Evolutionary conservation across 1,139 yeast species (phyloP).

Genomic region (Lodderomyces jiufengensis): DNA sequence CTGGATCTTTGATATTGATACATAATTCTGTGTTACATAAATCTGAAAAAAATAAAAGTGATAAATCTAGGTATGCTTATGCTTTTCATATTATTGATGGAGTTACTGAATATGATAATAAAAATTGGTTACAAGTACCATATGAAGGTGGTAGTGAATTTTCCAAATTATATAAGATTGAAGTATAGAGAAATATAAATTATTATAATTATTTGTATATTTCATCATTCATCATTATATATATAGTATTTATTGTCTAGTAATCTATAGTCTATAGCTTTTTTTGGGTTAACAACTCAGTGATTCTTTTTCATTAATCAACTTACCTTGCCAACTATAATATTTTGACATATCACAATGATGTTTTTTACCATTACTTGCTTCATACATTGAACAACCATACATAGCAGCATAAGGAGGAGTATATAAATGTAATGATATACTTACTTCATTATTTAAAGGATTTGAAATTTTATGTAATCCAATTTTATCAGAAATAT

Average conservation of each 20-base stretch:
- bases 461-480: conserved; percentile 63
- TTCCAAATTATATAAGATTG: conserved; percentile 37
- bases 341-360: conserved; percentile 61
- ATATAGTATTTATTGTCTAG: too few relatives aligned
- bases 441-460: conserved; percentile 44
- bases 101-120: conserved; percentile 49
- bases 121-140: conserved; percentile 79
- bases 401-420: conserved; percentile 73
- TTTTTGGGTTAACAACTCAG: conserved; percentile 39
- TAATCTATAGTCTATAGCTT: background rate
- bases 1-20: conserved; percentile 67
- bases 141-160: conserved; percentile 54
- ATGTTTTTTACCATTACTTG: conserved; percentile 47
- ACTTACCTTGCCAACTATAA: conserved; percentile 59
- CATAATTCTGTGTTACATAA: conserved; percentile 71
- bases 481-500: conserved; percentile 66
- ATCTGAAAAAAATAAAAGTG: conserved; percentile 57
- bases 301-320: conserved; percentile 27
- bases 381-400: conserved; percentile 64
- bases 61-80: conserved; percentile 65
- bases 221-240: background rate
- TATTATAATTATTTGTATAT: too few relatives aligned
- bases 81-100: conserved; percentile 83
- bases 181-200: too few relatives aligned
- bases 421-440: conserved; percentile 69